These are phyloP conservation scores for Rubia balearica DNA, from an alignment of 305 asterid genomes.

Conservation along the genomic window DNA sequence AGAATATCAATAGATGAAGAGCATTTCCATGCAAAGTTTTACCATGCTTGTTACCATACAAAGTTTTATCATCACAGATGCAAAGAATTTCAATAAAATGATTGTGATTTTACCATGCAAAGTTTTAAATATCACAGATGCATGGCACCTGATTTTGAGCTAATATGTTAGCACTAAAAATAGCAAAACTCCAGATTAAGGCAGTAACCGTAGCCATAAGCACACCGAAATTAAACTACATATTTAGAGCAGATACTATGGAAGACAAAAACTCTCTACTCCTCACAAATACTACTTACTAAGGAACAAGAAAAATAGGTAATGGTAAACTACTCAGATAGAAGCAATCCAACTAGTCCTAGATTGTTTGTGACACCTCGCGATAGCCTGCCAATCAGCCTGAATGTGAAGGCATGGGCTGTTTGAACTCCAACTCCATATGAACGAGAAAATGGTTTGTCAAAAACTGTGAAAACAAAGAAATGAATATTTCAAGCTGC, in stretches of 20 bases:
- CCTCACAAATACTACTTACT: constrained; percentile 47
- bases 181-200: constrained; percentile 36
- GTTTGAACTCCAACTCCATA: constrained; percentile 26
- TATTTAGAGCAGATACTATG: constrained; percentile 23
- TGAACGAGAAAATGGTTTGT: neutral
- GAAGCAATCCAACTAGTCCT: constrained; percentile 52
- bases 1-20: too few species aligned
- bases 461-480: too few species aligned
- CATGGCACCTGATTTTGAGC: too few species aligned
- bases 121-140: too few species aligned
- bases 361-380: constrained; percentile 9
- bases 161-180: constrained; percentile 40
- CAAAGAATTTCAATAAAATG: too few species aligned
- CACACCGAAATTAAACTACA: constrained; percentile 50
- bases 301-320: constrained; percentile 40
- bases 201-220: constrained; percentile 27
- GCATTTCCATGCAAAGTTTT: too few species aligned
- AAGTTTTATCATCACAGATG: too few species aligned
- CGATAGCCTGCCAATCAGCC: neutral
- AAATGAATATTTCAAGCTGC: too few species aligned
- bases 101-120: too few species aligned
- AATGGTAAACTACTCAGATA: constrained; percentile 34
- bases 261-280: constrained; percentile 25
- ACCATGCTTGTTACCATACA: too few species aligned
- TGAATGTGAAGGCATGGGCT: constrained; percentile 23